Evolutionary conservation across 2,329 filamentous ascomycete genomes (phyloP), one percentile per base, ranked within the genome.

Genomic region (Aspergillus pseudoterreus): DNA sequence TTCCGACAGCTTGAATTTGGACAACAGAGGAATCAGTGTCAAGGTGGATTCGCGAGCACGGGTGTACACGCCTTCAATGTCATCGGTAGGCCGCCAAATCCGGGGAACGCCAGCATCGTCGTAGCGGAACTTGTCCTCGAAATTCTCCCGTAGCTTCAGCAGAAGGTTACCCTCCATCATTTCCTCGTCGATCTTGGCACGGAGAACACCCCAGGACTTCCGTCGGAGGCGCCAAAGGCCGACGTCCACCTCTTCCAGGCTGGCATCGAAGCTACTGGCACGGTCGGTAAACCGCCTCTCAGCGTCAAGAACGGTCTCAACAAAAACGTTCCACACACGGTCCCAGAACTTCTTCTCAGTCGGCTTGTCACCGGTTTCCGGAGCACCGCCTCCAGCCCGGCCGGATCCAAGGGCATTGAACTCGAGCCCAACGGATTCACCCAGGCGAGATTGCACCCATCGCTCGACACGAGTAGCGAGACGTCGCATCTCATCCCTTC

Each of bases 61-160:
- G 33, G 91, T 96, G 72, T 97, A 99, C 39, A 95, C 78, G 43
- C 92, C 92, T 75, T 99, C 94, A 55, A 99, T 99, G 66, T 99
- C 94, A 68, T 99, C 94, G 1, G 87, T 92, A 1, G 94, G 94
- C 21, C 92, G 85, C 94, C 94, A 99, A 71, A 99, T 96, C 53
- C 94, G 83, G 4, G 94, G 94, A 4, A 99, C 94, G 22, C 94
- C 94, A 6, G 85, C 85, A 53, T 96, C 92, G 64, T 99, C 94
- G 64, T 99, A 99, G 57, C 94, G 87, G 82, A 99, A 99, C 73
- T 96, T 96, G 76, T 99, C 94, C 73, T 99, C 94, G 61, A 99
- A 99, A 75, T 96, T 97, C 72, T 99, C 94, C 33, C 94, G 85
- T 47, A 99, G 82, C 77, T 99, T 99, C 61, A 97, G 79, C 32